Conservation (phyloP, 495 filamentous ascomycete genomes). For the Penicillium macrosclerotiorum region DNA sequence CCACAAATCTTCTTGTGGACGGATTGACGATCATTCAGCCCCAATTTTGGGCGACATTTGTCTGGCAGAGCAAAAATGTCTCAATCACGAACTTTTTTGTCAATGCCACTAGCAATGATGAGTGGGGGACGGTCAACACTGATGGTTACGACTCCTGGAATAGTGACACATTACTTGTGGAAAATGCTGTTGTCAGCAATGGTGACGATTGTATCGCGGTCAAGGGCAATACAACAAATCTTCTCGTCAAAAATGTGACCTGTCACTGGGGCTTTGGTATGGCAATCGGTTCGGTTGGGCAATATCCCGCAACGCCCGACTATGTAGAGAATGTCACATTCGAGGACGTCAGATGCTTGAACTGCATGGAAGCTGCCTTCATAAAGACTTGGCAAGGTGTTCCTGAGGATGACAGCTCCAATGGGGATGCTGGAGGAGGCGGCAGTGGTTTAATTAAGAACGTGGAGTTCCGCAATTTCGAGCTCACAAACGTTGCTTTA, state of each 20-base stretch:
- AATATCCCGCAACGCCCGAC: constrained; percentile 31
- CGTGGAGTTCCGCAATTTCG: constrained; percentile 51
- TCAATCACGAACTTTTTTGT: constrained; percentile 42
- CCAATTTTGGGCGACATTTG: constrained; percentile 46
- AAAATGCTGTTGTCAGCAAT: constrained; percentile 32
- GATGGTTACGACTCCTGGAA: constrained; percentile 40
- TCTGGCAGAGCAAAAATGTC: constrained; percentile 36
- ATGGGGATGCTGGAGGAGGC: constrained; percentile 33
- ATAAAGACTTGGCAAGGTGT: constrained; percentile 54
- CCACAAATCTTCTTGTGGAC: constrained; percentile 32
- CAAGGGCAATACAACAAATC: constrained; percentile 42
- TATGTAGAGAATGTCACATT: constrained; percentile 31
- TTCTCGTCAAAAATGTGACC: constrained; percentile 32
- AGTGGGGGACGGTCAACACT: constrained; percentile 36
- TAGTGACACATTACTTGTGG: constrained; percentile 28
- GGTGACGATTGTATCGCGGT: constrained; percentile 37
- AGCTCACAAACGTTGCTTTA: constrained; percentile 46
- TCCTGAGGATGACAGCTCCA: constrained; percentile 18
- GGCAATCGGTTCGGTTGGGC: constrained; percentile 47
- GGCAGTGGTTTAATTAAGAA: constrained; percentile 44
- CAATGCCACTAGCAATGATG: constrained; percentile 35
- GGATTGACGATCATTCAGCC: constrained; percentile 37
- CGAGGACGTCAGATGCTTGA: constrained; percentile 22
- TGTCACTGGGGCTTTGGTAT: constrained; percentile 30
- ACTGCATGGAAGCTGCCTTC: constrained; percentile 52